Base-by-base conservation (phyloP, 371 early-diverging fungal species). In the Haplosporangium sp. region DNA sequence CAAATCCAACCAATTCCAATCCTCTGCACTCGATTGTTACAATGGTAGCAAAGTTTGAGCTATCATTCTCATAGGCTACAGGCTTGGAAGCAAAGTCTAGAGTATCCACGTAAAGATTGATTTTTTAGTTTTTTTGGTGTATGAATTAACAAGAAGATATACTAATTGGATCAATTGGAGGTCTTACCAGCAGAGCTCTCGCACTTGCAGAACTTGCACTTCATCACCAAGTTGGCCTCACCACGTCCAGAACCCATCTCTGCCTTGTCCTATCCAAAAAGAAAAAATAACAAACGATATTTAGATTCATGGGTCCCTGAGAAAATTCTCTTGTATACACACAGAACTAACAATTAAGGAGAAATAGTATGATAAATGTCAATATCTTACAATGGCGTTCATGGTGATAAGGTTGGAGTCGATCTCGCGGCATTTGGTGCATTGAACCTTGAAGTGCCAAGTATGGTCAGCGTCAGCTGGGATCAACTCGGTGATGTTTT, bases 161-260 rank as follows among this genome's bases (percentile, higher is more conserved):
- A 47, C 20, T 17, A 17, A 20, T n/a, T 1, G 45, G 19, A 47
- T 37, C 52, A 61, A 39, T 35, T 40, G 48, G 35, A 40, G n/a
- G 52, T 37, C 88, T 85, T 88, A 92, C 92, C 86, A 15, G 92
- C 91, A 55, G 90, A 90, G 45, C 88, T 85, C 77, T 95, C 95
- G 53, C 93, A 91, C 70, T 92, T 94, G 87, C 98, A 98, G 70
- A 93, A 93, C 86, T 97, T 96, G 92, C 98, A 98, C 61, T 86
- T 88, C 93, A 97, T 95, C 17, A 95, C 94, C 61, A 97, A 85
- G 84, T 96, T 96, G 64, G 97, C 96, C 38, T 86, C 84, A 38
- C 96, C 97, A 66, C 96, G 86, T 72, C 82, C 82, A 20, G 82
- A 75, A 2, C 75, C 65, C 75, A 72, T 67, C 61, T 71, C 89